Conservation (phyloP, 345 rosid genomes). For the Ceriops tagal region DNA sequence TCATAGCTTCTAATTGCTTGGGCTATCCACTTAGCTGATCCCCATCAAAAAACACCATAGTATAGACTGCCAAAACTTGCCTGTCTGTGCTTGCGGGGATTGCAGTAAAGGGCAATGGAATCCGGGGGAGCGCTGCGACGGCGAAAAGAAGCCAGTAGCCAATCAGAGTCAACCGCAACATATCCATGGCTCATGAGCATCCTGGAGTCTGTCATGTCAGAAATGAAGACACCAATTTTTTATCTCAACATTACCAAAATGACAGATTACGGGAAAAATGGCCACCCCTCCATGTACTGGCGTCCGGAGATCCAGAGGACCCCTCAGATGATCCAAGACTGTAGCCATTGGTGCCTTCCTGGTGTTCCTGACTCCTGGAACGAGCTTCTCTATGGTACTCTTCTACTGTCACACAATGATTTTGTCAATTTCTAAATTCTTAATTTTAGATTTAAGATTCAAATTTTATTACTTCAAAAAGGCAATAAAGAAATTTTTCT, state of each 20-base stretch:
- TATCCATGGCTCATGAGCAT: slow-evolving; percentile 75
- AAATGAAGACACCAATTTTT: slow-evolving; percentile 65
- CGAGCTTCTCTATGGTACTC: slow-evolving; percentile 59
- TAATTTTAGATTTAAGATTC: too few relatives aligned
- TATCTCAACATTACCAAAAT: slow-evolving; percentile 67
- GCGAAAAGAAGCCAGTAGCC: slow-evolving; percentile 41
- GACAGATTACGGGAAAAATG: slow-evolving; percentile 65
- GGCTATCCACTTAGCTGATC: neutral
- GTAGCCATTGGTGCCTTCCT: slow-evolving; percentile 82
- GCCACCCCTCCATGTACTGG: slow-evolving; percentile 69
- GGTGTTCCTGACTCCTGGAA: slow-evolving; percentile 85
- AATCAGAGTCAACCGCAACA: slow-evolving; percentile 38
- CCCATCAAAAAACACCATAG: too few relatives aligned
- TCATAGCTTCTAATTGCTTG: neutral
- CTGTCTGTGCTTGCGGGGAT: neutral
- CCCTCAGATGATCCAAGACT: slow-evolving; percentile 50
- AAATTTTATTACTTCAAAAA: too few relatives aligned
- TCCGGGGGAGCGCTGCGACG: slow-evolving; percentile 53
- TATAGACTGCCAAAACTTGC: neutral
- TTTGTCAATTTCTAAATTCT: neutral
- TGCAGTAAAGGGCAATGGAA: slow-evolving; percentile 65
- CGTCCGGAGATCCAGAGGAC: slow-evolving; percentile 21
- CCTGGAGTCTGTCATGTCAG: slow-evolving; percentile 56
- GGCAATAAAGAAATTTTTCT: too few relatives aligned
- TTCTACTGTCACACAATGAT: slow-evolving; percentile 36